A percentile compares a stretch with the other conserved stretches of the same genome.
Evolutionary conservation across 2,329 filamentous ascomycete species (phyloP).

Genomic region (Botrytis porri): DNA sequence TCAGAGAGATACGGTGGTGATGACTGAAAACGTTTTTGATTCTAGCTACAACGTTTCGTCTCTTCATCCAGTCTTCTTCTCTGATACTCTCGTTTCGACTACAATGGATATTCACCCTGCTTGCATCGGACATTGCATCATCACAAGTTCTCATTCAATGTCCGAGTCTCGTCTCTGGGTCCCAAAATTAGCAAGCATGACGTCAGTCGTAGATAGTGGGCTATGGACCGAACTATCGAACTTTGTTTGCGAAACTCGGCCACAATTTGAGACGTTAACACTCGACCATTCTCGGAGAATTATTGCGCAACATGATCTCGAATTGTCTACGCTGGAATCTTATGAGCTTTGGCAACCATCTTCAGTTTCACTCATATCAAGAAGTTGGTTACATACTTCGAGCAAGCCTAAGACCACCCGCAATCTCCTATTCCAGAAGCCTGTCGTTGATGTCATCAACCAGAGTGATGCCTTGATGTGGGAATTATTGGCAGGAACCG

Average conservation of each 20-base stretch:
- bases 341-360: slow-evolving; percentile 6
- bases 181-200: neutral
- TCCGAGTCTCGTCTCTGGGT: neutral
- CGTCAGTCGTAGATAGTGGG: neutral
- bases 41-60: neutral
- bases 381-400: slow-evolving; percentile 6
- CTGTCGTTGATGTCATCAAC: neutral
- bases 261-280: neutral
- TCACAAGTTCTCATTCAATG: neutral
- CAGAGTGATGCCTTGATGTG: neutral
- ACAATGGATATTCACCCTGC: slow-evolving; percentile 22
- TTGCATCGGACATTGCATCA: slow-evolving; percentile 22
- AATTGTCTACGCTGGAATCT: neutral
- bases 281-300: neutral
- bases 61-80: slow-evolving; percentile 15
- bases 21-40: too few species aligned
- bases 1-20: neutral
- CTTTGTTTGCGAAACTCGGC: neutral
- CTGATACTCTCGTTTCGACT: slow-evolving; percentile 6
- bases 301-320: neutral
- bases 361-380: neutral
- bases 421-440: neutral
- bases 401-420: neutral
- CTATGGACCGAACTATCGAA: neutral
- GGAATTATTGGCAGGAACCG: neutral